Evolutionary conservation across 345 rosid genomes (phyloP), one percentile per base, ranked within the genome.

Genomic region (Sisymbrium irio): DNA sequence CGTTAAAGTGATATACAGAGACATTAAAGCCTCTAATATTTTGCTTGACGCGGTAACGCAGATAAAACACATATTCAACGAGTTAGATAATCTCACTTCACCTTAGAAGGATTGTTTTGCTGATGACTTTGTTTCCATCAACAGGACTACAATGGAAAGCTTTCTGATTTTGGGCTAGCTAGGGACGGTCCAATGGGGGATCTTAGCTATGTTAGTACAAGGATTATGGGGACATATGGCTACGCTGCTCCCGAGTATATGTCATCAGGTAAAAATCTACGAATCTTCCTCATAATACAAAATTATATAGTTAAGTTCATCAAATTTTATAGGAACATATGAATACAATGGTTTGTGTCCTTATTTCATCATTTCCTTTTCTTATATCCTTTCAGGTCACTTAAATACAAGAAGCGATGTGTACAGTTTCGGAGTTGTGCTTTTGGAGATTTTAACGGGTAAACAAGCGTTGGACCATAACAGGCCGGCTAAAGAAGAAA

Each of bases 151-250:
- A 81, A 78, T 4, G 94, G 93, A 0, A 95, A 87, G 44, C 96
- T 95, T 40, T 92, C 99, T 3, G 98, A 92, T 71, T 95, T 95
- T 41, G 99, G 99, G 6, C 78, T 95, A 79, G 98, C 97, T 74
- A 90, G 93, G 68, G 99, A 95, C 64, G 92, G 97, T 28, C 99
- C 99, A 17, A 55, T 78, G 5, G 99, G 92, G 2, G 89, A 85
- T 67, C 71, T 76, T 59, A 92, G 97, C 77, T 87, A 92, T 62
- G 96, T 92, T 67, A 92, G 97, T 30, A 95, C 99, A 4, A 80
- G 99, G 65, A 32, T 95, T 55, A 95, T 95, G 97, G 99, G 99
- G 28, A 95, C 99, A 3, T 84, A 88, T 27, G 98, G 98, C 27
- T 75, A 75, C 62, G 82, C 79, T 0, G 82, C 82, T 2, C 82